phyloP scores from a whole-genome alignment of 805 yeast genomes.

The Spathaspora boniae region DNA sequence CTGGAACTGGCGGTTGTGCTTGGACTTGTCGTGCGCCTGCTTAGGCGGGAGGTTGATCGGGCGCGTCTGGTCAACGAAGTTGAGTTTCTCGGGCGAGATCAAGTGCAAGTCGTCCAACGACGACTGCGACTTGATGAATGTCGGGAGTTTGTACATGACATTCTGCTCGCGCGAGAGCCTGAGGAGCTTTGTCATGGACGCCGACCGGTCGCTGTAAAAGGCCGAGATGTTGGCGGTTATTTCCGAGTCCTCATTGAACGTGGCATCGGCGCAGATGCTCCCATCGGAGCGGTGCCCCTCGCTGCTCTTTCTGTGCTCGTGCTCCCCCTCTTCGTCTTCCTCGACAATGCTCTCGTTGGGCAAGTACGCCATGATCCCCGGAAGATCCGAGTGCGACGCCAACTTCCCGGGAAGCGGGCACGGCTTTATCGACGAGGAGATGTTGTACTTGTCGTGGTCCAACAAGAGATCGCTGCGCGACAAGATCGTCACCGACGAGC shows the following conservation, averaged over 20 bases:
- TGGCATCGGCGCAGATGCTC: no score
- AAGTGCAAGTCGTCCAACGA: slow-evolving; percentile 57
- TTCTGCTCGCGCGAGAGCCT: slow-evolving; percentile 30
- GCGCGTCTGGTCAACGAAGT: slow-evolving; percentile 54
- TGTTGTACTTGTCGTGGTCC: slow-evolving; percentile 16
- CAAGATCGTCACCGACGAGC: slow-evolving; percentile 9
- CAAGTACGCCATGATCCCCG: not conserved
- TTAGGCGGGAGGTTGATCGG: slow-evolving; percentile 76
- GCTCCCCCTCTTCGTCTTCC: slow-evolving; percentile 15
- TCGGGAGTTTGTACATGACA: slow-evolving; percentile 35
- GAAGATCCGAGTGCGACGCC: slow-evolving; percentile 10
- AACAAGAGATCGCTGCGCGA: slow-evolving; percentile 24
- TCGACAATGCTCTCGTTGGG: slow-evolving; percentile 16
- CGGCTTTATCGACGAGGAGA: slow-evolving; percentile 15
- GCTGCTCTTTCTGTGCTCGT: no score
- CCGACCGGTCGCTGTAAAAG: slow-evolving; percentile 34
- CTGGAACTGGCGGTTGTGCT: slow-evolving; percentile 56
- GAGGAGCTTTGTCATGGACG: slow-evolving; percentile 30
- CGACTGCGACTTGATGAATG: slow-evolving; percentile 35
- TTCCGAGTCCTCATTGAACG: slow-evolving; percentile 24
- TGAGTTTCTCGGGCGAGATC: slow-evolving; percentile 59
- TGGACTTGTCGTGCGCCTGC: slow-evolving; percentile 44
- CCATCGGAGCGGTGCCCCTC: no score
- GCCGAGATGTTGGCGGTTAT: slow-evolving; percentile 35
- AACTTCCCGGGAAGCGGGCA: slow-evolving; percentile 30